Conservation (phyloP, 768 basidiomycete species). For the Cantharellus cinnabarinus region DNA sequence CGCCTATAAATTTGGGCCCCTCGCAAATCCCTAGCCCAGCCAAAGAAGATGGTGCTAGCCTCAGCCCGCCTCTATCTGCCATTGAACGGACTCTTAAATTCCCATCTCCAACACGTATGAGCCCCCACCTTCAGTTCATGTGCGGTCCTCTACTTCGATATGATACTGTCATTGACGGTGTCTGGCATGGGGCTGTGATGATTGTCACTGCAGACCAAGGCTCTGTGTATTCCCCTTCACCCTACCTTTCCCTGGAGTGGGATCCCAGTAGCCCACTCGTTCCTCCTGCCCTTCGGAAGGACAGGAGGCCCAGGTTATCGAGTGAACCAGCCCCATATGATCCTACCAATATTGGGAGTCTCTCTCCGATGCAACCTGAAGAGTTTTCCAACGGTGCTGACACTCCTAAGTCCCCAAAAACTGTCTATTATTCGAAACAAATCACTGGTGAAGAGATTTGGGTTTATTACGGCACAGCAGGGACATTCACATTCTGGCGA, state of each 20-base stretch:
- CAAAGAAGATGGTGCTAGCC: not conserved
- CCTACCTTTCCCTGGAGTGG: conserved; percentile 50
- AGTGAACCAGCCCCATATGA: not conserved
- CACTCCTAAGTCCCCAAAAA: not conserved
- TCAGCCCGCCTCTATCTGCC: conserved; percentile 26
- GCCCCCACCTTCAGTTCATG: conserved; percentile 73
- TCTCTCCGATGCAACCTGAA: not conserved
- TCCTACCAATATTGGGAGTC: not conserved
- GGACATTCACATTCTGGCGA: conserved; percentile 86
- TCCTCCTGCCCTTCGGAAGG: not conserved
- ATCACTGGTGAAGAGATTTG: conserved; percentile 51
- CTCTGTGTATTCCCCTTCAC: conserved; percentile 57
- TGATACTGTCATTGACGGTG: conserved; percentile 56
- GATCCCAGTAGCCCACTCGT: conserved; percentile 28
- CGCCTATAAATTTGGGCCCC: not conserved
- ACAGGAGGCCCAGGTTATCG: not conserved
- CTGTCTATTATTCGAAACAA: conserved; percentile 12
- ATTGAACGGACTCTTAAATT: conserved; percentile 39
- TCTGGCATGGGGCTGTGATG: conserved; percentile 79
- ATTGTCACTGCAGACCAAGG: conserved; percentile 73
- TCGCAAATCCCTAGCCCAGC: not conserved
- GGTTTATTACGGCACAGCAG: conserved; percentile 35
- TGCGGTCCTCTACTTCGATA: conserved; percentile 79
- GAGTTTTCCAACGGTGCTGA: not conserved
- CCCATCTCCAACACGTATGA: conserved; percentile 42